phyloP scores from a whole-genome alignment of 352 stramenopile genomes.

The Thalassiosira sp. region DNA sequence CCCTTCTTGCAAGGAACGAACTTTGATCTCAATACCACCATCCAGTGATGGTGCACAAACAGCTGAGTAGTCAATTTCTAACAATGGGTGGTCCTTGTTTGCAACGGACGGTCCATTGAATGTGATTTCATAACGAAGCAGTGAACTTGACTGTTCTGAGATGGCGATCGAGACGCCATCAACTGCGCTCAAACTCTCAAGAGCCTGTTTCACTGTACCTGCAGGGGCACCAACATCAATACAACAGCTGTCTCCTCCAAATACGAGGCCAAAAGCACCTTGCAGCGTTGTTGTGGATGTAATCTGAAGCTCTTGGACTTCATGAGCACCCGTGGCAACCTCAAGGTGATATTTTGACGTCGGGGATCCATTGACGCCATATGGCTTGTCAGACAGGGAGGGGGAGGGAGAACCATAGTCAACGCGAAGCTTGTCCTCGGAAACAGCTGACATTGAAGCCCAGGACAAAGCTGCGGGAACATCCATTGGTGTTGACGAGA shows the following conservation, averaged over 20 bases:
- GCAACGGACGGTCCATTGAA: slow-evolving; percentile 43
- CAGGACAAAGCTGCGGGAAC: slow-evolving; percentile 53
- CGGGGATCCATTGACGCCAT: slow-evolving; percentile 66
- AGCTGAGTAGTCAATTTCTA: slow-evolving; percentile 25
- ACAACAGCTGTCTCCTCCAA: slow-evolving; percentile 58
- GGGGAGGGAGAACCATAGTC: slow-evolving; percentile 62
- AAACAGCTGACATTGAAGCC: slow-evolving; percentile 45
- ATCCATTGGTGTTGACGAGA: slow-evolving; percentile 41
- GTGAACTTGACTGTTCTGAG: slow-evolving; percentile 14
- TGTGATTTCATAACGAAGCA: slow-evolving; percentile 45
- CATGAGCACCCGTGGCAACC: slow-evolving; percentile 50
- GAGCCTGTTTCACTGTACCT: slow-evolving; percentile 75
- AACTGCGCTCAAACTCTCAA: slow-evolving; percentile 88
- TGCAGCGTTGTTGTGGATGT: slow-evolving; percentile 27
- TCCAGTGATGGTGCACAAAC: slow-evolving; percentile 24
- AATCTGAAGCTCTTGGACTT: slow-evolving; percentile 60
- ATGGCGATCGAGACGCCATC: slow-evolving; percentile 84
- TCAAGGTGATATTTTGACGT: slow-evolving; percentile 67
- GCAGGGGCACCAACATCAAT: slow-evolving; percentile 64
- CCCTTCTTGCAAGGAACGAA: slow-evolving; percentile 33
- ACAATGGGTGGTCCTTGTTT: slow-evolving; percentile 30
- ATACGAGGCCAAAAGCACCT: slow-evolving; percentile 37
- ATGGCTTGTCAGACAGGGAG: slow-evolving; percentile 40
- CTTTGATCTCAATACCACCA: slow-evolving; percentile 21
- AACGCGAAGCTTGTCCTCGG: slow-evolving; percentile 41